Evolutionary conservation across 208 protist species (phyloP), one percentile per base, ranked within the genome.

Genomic region (Crithidia brevicula): DNA sequence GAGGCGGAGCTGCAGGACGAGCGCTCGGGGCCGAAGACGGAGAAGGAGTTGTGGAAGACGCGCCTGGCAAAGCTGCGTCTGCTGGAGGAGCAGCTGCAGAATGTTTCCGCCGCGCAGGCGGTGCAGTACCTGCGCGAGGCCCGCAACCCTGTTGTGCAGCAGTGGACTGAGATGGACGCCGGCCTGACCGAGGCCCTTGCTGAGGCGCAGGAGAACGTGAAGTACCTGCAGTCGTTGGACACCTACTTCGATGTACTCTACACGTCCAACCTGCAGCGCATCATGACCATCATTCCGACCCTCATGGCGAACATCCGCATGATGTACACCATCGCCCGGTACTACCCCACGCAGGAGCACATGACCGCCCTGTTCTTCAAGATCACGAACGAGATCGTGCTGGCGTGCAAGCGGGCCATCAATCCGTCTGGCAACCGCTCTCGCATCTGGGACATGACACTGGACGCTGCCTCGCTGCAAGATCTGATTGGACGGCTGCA

Each of bases 141-240:
- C 23, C 85, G 93, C 58, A 94, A 81, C 64, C 72, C 83, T 9
- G 52, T 96, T 18, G 72, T 98, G 25, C 64, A 77, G 66, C 75
- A 80, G n/a, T 99, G 98, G 98, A 62, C 71, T 4, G 86, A 94
- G 46, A 83, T 90, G 59, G 97, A 99, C 71, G 70, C 85, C 16
- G 65, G 56, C 23, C 82, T 99, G 33, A 98, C 95, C 4, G 97
- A 99, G 56, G 93, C 87, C 25, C 69, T 97, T n/a, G 94, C 97
- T 38, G 98, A 99, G 90, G 98, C 98, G 13, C 98, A 98, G 73
- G 98, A 99, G 76, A 99, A 99, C 74, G 92, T 99, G 33, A 97
- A 98, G 81, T 99, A 99, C 80, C 87, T 99, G 59, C 89, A 91
- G 40, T 98, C 93, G 15, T 77, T 99, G 49, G 95, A 98, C 67